Evolutionary conservation across 2,329 filamentous ascomycete species (phyloP).

Genomic region (Exophiala lecanii-corni): DNA sequence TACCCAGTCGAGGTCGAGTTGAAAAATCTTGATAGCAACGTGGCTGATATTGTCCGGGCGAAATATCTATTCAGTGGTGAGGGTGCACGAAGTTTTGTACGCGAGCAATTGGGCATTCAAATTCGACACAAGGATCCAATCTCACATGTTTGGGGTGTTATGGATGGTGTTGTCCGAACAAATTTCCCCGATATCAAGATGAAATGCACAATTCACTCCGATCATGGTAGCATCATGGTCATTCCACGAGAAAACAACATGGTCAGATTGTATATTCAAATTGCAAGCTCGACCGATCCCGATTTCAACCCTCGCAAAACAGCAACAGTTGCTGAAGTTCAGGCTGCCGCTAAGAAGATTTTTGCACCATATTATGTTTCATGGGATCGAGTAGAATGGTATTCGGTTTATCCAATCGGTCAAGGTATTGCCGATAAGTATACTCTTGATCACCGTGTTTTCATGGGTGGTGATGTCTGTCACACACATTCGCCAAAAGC

Average conservation of each 20-base stretch:
- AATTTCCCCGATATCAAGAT: constrained; percentile 61
- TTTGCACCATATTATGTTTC: constrained; percentile 56
- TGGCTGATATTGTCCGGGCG: constrained; percentile 59
- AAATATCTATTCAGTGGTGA: constrained; percentile 63
- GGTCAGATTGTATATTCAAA: constrained; percentile 51
- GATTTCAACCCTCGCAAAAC: constrained; percentile 60
- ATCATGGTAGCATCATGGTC: constrained; percentile 60
- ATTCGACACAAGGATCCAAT: constrained; percentile 61
- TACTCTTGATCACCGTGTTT: constrained; percentile 60
- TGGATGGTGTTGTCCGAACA: constrained; percentile 61
- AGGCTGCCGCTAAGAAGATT: constrained; percentile 54
- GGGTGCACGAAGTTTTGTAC: constrained; percentile 57
- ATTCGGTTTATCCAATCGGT: constrained; percentile 61
- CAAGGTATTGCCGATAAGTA: constrained; percentile 63
- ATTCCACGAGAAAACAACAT: constrained; percentile 50
- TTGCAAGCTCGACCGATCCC: constrained; percentile 57
- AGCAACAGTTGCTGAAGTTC: constrained; percentile 56
- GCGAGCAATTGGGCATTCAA: constrained; percentile 62
- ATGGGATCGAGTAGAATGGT: constrained; percentile 64
- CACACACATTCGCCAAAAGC: constrained; percentile 63
- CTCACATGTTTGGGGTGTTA: constrained; percentile 61
- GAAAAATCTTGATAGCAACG: constrained; percentile 68
- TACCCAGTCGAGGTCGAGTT: constrained; percentile 79
- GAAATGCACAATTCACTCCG: constrained; percentile 65
- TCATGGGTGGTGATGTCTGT: constrained; percentile 62